These are phyloP conservation scores for Alternaria viburni DNA, from an alignment of 2,329 filamentous ascomycete genomes.

Conservation along the genomic window DNA sequence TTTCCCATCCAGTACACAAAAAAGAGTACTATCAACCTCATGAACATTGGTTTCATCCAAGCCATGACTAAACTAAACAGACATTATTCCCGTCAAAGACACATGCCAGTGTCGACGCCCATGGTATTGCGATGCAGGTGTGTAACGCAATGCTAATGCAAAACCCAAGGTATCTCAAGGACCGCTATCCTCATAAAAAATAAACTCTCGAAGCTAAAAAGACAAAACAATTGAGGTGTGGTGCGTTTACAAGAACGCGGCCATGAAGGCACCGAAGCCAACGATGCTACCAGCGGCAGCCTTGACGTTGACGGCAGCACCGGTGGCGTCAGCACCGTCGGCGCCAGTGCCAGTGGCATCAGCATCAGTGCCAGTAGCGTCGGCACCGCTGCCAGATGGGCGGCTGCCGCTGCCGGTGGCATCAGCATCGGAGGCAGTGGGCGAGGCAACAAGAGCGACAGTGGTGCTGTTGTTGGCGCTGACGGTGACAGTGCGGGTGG, in stretches of 20 bases:
- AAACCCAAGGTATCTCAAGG: slow-evolving; percentile 42
- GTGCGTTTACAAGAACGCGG: slow-evolving; percentile 45
- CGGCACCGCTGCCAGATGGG: slow-evolving; percentile 14
- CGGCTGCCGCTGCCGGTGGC: slow-evolving; percentile 15
- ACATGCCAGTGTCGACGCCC: slow-evolving; percentile 31
- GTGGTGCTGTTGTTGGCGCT: slow-evolving; percentile 46
- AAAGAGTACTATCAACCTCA: not conserved
- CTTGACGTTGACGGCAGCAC: slow-evolving; percentile 38
- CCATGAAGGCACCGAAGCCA: slow-evolving; percentile 45
- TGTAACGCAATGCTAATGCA: slow-evolving; percentile 24
- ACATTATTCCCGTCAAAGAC: slow-evolving; percentile 18
- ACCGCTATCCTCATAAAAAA: slow-evolving; percentile 22
- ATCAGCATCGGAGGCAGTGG: slow-evolving; percentile 13
- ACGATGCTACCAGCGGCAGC: slow-evolving; percentile 34
- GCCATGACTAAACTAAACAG: slow-evolving; percentile 10
- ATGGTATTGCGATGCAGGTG: slow-evolving; percentile 18
- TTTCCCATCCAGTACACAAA: slow-evolving; percentile 14
- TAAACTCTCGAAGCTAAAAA: not conserved
- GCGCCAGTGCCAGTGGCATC: slow-evolving; percentile 22
- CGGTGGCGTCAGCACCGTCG: slow-evolving; percentile 15
- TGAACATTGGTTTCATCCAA: slow-evolving; percentile 9
- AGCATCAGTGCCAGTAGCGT: slow-evolving; percentile 21
- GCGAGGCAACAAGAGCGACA: slow-evolving; percentile 22
- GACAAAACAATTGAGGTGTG: not conserved
- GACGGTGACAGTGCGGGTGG: slow-evolving; percentile 39